Conservation (phyloP, 192 early-diverging fungal genomes). For the Tieghemiomyces parasiticus region DNA sequence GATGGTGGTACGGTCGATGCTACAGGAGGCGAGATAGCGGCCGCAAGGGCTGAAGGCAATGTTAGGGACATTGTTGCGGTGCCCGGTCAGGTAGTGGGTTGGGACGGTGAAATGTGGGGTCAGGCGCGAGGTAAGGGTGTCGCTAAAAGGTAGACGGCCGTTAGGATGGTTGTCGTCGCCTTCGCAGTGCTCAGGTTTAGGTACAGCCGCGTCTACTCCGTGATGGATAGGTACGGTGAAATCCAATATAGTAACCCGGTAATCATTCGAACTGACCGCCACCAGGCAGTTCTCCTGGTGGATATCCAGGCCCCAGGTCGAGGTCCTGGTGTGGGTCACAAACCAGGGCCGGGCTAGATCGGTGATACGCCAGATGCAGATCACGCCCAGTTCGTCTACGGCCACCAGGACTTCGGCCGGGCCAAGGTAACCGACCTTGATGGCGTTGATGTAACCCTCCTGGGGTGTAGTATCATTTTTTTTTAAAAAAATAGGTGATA, state of each 20-base stretch:
- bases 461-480: no score
- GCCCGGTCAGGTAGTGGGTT: constrained; percentile 17
- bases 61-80: constrained; percentile 43
- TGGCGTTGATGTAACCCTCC: constrained; percentile 32
- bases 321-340: neutral
- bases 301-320: constrained; percentile 5
- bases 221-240: neutral
- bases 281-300: neutral
- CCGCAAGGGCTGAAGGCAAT: constrained; percentile 38
- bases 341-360: constrained; percentile 16
- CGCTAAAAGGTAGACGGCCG: no score
- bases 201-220: no score
- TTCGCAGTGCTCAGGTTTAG: no score
- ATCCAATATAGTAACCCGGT: neutral
- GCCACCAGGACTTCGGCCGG: constrained; percentile 35
- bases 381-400: constrained; percentile 34
- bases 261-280: constrained; percentile 2
- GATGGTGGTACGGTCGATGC: constrained; percentile 34
- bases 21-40: constrained; percentile 32
- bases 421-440: constrained; percentile 32
- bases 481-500: neutral
- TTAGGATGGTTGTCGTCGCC: no score
- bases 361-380: constrained; percentile 34
- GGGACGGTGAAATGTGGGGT: neutral
- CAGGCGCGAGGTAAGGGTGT: no score